Evolutionary conservation across 2,329 filamentous ascomycete species (phyloP), one percentile per base, ranked within the genome.

Genomic region (Colletotrichum liriopes): DNA sequence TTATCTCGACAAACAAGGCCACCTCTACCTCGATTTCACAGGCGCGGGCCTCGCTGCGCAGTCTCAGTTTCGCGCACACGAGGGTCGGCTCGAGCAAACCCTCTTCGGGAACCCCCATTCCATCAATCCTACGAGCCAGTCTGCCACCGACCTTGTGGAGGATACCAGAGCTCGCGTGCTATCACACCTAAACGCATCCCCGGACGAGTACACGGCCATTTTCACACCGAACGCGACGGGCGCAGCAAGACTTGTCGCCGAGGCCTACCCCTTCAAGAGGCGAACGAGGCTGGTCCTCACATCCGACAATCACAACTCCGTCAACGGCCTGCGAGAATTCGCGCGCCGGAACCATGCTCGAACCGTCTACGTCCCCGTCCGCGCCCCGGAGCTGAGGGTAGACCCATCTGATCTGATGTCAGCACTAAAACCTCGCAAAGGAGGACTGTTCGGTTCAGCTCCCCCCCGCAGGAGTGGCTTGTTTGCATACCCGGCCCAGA

Each of bases 401-500:
- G 76, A 79, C 45, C 72, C 76, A 2, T 56, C 67, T 0, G 75
- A 72, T 7, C 72, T 84, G 0, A 59, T 74, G 3, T 45, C 73
- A 2, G 77, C 78, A 0, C 76, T 84, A 20, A 63, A 43, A 1
- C 47, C 56, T 60, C 76, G 16, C 56, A 70, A 6, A 23, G 35
- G 43, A 47, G 67, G 59, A 14, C 58, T 65, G 11, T 67, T 59
- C 35, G 43, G 52, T 5, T 23, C 43, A 43, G 51, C 49, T 8
- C 9, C 16, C 51, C 32, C 51, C 37, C 58, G 59, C 43, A 59
- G 55, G 45, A 73, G 73, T 23, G 81, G 82, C 9, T 77, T 86
- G 23, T 84, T 86, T 71, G 84, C 83, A 4, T 86, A 84, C 74
- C 84, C 84, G 4, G 84, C 84, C 0, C 84, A 86, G 74, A 84